Conservation (phyloP, 2,329 filamentous ascomycete genomes). For the Bipolaris cookei region DNA sequence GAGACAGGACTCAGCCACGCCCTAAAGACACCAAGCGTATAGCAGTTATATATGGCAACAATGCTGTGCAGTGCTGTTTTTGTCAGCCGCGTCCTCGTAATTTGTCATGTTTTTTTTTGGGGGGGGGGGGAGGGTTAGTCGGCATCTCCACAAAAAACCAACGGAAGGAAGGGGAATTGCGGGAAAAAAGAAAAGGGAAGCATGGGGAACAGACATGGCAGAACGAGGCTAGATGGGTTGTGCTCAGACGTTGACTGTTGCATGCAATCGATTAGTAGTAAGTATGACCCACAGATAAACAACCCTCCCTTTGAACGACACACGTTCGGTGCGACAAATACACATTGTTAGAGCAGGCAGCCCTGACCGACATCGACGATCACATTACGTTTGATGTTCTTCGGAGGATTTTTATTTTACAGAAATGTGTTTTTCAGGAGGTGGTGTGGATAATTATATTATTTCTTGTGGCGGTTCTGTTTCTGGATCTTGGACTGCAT, state of each 20-base stretch:
- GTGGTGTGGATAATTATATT: neutral
- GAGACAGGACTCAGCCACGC: too few relatives aligned
- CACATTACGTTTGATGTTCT: neutral
- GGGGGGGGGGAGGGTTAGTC: too few relatives aligned
- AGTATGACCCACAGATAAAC: conserved; percentile 1
- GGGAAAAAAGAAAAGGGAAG: neutral
- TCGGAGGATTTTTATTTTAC: neutral
- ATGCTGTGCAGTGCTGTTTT: too few relatives aligned
- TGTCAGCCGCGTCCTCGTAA: too few relatives aligned
- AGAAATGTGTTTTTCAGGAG: neutral
- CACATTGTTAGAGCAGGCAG: neutral
- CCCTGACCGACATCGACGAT: neutral
- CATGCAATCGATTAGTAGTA: neutral
- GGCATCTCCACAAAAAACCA: too few relatives aligned
- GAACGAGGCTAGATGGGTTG: neutral
- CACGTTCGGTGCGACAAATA: conserved; percentile 9
- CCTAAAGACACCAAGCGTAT: too few relatives aligned
- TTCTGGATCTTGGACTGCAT: conserved; percentile 7
- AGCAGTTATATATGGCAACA: too few relatives aligned
- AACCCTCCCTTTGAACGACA: conserved; percentile 9
- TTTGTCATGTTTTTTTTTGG: too few relatives aligned
- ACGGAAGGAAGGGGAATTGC: neutral
- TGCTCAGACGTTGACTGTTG: neutral
- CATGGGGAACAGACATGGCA: neutral
- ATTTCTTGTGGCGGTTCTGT: neutral